Conservation (phyloP, 345 rosid species). For the Brassica rapa region DNA sequence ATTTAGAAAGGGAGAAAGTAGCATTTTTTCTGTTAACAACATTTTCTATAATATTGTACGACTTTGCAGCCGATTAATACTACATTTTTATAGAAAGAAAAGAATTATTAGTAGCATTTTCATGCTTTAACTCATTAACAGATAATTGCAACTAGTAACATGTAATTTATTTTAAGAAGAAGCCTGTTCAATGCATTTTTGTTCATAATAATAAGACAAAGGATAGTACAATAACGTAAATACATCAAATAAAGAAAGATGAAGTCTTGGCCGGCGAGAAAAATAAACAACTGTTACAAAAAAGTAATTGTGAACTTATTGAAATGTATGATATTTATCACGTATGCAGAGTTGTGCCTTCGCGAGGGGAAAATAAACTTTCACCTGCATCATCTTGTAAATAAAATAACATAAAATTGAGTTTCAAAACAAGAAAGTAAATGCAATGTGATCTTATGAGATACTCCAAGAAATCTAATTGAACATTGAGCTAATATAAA, state of each 20-base stretch:
- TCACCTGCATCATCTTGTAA: background rate
- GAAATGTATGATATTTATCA: too few relatives aligned
- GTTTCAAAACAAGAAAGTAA: too few relatives aligned
- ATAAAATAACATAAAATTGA: too few relatives aligned
- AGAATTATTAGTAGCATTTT: background rate
- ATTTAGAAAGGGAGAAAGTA: too few relatives aligned
- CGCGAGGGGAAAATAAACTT: background rate
- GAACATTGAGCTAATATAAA: background rate
- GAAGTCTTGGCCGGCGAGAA: background rate
- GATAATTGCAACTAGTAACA: background rate
- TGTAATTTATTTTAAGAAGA: background rate
- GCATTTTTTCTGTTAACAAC: background rate
- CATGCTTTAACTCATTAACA: background rate
- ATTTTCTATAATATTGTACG: background rate
- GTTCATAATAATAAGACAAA: background rate
- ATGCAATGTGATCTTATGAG: too few relatives aligned
- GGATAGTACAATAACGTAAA: background rate
- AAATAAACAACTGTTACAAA: background rate
- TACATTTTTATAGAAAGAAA: too few relatives aligned
- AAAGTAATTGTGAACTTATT: background rate
- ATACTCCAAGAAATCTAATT: background rate
- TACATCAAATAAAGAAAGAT: background rate
- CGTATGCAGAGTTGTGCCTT: too few relatives aligned
- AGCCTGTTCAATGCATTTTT: background rate
- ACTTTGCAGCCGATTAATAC: background rate